Evolutionary conservation across 2,329 filamentous ascomycete genomes (phyloP), one percentile per base, ranked within the genome.

Genomic region (Fusarium goolgardi): DNA sequence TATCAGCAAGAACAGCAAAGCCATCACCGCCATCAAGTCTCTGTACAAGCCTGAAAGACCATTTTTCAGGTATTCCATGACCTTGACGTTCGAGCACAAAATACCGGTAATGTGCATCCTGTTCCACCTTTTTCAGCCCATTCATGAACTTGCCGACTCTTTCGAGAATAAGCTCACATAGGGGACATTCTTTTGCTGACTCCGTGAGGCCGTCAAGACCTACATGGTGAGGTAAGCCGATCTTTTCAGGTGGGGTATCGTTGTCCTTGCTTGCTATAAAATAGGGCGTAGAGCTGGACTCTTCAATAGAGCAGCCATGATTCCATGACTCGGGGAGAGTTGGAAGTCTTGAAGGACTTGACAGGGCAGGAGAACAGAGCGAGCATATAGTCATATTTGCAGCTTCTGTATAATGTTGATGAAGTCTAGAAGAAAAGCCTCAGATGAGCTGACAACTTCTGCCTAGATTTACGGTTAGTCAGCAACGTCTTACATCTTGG

Each of bases 11-110:
- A 3, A 57, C 46, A 0, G 51, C 40, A 35, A 68, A 63, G 1
- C 62, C 65, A 10, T 66, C 58, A 2, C 32, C 58, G 1, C 21
- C 47, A 15, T 66, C 62, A 13, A 41, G 32, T 3, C 65, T 52
- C 34, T 49, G 43, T 1, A 56, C 27, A 4, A 68, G 21, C 12
- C 31, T 59, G 4, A 68, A 59, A 1, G 2, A 29, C 50, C 41
- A 68, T 7, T 34, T 25, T 3, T 35, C 35, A 2, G 62, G 54
- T 2, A 55, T 11, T 1, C 54, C 54, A 25, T 56, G 62, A 4
- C 55, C 35, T 8, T 49, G 40, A 3, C 27, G 15, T 0, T 65
- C 57, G 31, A 65, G 4, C 5, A 43, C 21, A 3, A 34, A 41
- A 20, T 59, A 59, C 3, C 6, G 34, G 1, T 3, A 0, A 6